Evolutionary conservation across 192 early-diverging fungal species (phyloP), one percentile per base, ranked within the genome.

Genomic region (Coemansia sp.): DNA sequence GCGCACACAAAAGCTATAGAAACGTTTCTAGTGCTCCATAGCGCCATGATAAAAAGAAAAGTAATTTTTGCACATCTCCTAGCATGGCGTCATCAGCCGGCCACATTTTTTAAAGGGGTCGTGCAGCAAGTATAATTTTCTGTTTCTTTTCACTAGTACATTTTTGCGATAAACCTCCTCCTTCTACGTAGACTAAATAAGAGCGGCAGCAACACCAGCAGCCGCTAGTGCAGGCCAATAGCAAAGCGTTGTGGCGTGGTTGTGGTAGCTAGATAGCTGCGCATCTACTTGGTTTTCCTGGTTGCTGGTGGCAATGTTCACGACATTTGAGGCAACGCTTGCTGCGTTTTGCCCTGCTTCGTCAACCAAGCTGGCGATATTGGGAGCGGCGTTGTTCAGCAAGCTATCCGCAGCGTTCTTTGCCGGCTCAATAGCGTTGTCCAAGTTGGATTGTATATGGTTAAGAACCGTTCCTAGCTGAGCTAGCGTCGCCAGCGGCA

Each of bases 261-360:
- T 68, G 38, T 79, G 61, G 35, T 70, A 79, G 48, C 57, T 70
- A 14, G 71, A 70, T 31, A 79, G 67, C 37, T 79, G 67, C 0
- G 62, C 39, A 4, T 64, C 43, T 36, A 79, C 70, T 39, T 70
- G 48, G 57, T 26, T 60, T 18, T 67, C 50, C 36, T 74, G 68
- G 50, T 61, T 16, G 42, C 56, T 62, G 33, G 67, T 73, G 0
- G 69, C 48, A 6, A 56, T 48, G 20, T 39, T 42, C 5, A 64
- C 48, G 13, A 55, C 67, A 36, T 73, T 33, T 10, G 76, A 48
- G 9, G 67, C 71, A 4, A 66, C 23, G 5, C 67, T 62, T 0
- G 67, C 63, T 1, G 60, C 67, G 42, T 26, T 50, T 28, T 59
- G 53, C 6, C 75, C 75, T 1, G 63, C 70, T 21, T 77, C 58